phyloP scores from a whole-genome alignment of 208 protist species.

The Porcisia hertigi region DNA sequence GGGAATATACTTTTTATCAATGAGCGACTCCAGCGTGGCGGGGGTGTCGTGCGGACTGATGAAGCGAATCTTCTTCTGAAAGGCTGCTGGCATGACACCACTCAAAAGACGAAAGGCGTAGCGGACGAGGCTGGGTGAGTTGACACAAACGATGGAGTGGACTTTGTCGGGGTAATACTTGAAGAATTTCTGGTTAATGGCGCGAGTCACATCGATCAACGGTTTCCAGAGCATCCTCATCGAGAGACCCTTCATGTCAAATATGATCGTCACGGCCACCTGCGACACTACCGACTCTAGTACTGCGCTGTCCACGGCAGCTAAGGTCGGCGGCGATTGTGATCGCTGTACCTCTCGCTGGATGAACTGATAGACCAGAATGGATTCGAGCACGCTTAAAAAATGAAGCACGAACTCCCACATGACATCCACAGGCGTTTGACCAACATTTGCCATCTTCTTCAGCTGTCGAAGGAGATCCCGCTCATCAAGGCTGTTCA shows the following conservation, averaged over 20 bases:
- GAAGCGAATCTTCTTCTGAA: conserved; percentile 51
- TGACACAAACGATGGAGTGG: conserved; percentile 56
- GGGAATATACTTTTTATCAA: conserved; percentile 49
- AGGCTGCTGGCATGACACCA: conserved; percentile 17
- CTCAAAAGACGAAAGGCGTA: conserved; percentile 31
- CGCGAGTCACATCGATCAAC: conserved; percentile 32
- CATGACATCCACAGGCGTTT: conserved; percentile 36
- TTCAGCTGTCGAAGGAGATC: conserved; percentile 34
- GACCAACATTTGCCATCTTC: conserved; percentile 34
- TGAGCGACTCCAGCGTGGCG: conserved; percentile 28
- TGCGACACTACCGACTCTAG: conserved; percentile 11
- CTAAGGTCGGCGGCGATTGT: no score
- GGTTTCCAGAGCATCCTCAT: conserved; percentile 35
- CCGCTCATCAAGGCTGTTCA: conserved; percentile 30
- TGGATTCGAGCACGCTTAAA: conserved; percentile 37
- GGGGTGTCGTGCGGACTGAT: conserved; percentile 28
- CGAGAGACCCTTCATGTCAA: conserved; percentile 42
- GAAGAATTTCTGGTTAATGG: conserved; percentile 32
- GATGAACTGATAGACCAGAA: conserved; percentile 42
- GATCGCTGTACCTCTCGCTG: conserved; percentile 20
- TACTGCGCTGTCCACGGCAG: neutral
- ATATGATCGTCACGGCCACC: conserved; percentile 29
- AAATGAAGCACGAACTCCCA: conserved; percentile 45
- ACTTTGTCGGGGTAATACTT: conserved; percentile 59
- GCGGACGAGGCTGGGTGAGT: conserved; percentile 35